Base-by-base conservation (phyloP, 495 filamentous ascomycete species). In the Pyrenopolyporus hunteri region DNA sequence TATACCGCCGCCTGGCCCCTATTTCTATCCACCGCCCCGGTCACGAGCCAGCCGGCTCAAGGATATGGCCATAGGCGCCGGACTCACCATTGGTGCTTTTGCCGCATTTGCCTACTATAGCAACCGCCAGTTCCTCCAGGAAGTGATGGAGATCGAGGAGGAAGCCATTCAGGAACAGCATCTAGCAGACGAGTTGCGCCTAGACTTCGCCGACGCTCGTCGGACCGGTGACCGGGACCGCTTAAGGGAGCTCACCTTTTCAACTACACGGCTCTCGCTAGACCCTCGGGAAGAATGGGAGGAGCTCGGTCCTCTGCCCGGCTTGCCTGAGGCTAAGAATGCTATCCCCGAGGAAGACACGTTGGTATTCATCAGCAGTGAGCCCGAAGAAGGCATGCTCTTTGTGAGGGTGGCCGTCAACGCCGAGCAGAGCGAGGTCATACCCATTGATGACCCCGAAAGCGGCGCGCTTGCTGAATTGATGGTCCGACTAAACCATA, bases 321-420 rank as follows among this genome's bases (percentile, higher is more conserved):
- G 25, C 5, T 26, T 49, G 6, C 45, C 36, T 23, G 16, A 29
- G 17, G 17, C 26, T 17, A 25, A 25, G 45, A 25, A 25, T 9
- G 13, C 23, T 20, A 58, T 58, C 43, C 44, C 55, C 5, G 35
- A 48, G 19, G 55, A 58, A 29, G 55, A 58, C 19, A 58, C 55
- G 11, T 32, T 58, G 23, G 6, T 50, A 11, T 58, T 58, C 28
- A 25, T 49, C 26, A 1, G 4, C 1, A 4, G 7, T 22, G 23
- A 28, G 2, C 0, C 3, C 23, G 33, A 49, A 0, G 17, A 16
- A 6, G 35, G 9, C 36, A 1, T 10, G 17, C 7, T 22, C 11
- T 1, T 1, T 3, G 14, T 58, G 11, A 1, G 11, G 1, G 23
- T 58, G 8, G 55, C 17, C 16, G 14, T 58, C 10, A 58, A 58